Evolutionary conservation across 140 eudicot genomes (phyloP), one percentile per base, ranked within the genome.

Genomic region (Erigeron philadelphicus): DNA sequence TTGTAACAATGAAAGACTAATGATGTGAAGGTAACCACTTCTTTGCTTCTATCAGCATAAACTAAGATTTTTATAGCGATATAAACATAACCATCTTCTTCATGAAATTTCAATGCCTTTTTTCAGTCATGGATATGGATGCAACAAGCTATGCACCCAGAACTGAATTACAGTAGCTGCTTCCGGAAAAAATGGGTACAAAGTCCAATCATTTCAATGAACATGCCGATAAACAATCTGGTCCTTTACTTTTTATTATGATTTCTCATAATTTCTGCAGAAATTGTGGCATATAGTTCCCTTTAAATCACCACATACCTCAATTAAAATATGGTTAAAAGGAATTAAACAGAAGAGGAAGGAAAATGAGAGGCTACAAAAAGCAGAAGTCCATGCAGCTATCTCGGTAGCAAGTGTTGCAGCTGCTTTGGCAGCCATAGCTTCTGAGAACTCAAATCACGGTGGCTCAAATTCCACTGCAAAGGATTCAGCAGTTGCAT

Each of bases 81-180:
- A 31, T 31, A 31, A 2, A 31, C 5, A 31, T 31, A 31, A 31
- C 3, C 38, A 31, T 31, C 38, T 2, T 31, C 3, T 31, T 2
- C 38, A 43, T 11, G 25, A 52, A 1, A 66, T 13, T 50, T 73
- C 7, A 23, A 42, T 3, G 4, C 69, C 17, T 40, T 35, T 64
- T 42, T 40, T 75, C 80, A 93, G 96, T 93, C 98, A 57, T 93
- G 98, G 98, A 84, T 93, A 88, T 89, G 96, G 95, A 93, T 93
- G 98, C 98, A 93, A 76, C 98, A 93, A 85, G 98, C 96, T 57
- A 88, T 93, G 98, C 98, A 93, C 84, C 98, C 98, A 12, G 98
- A 93, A 74, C 64, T 93, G 65, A 89, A 93, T 68, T 93, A 93
- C 78, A 80, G 72, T 76, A 75, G 90, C 76, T 82, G 85, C 73